phyloP scores from a whole-genome alignment of 768 basidiomycete species.

The Lyophyllum semitale region DNA sequence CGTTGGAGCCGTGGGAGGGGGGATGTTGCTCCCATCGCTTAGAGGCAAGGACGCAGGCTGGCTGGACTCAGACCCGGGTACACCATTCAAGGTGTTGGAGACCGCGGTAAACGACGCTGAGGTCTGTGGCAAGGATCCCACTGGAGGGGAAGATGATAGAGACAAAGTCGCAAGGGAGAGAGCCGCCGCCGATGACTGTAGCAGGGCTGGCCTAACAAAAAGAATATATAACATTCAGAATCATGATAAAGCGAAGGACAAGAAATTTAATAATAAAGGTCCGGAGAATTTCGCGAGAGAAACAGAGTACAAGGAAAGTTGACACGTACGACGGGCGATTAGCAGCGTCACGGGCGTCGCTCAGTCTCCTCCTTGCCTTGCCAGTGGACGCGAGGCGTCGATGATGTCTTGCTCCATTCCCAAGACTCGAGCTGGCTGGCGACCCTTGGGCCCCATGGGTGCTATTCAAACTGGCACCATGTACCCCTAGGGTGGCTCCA shows the following conservation, averaged over 20 bases:
- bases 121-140: conserved; percentile 18
- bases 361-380: conserved; percentile 68
- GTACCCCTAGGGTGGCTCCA: conserved; percentile 10
- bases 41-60: conserved; percentile 22
- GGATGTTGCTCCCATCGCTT: conserved; percentile 26
- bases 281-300: conserved; percentile 1
- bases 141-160: conserved; percentile 42
- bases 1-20: conserved; percentile 8
- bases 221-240: conserved; percentile 3
- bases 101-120: conserved; percentile 26
- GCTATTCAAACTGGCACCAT: conserved; percentile 11
- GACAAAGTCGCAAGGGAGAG: conserved; percentile 48
- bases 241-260: conserved; percentile 1
- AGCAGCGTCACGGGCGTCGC: conserved; percentile 80
- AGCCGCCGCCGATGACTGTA: conserved; percentile 34
- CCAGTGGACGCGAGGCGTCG: conserved; percentile 73
- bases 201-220: conserved; percentile 29
- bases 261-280: conserved; percentile 2
- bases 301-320: conserved; percentile 10
- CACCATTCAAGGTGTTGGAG: conserved; percentile 23
- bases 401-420: conserved; percentile 49
- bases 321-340: conserved; percentile 69
- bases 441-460: conserved; percentile 18
- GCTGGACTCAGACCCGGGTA: conserved; percentile 20
- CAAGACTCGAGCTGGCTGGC: conserved; percentile 28